Evolutionary conservation across 2,329 filamentous ascomycete genomes (phyloP).

Genomic region (Microcera coccophila): DNA sequence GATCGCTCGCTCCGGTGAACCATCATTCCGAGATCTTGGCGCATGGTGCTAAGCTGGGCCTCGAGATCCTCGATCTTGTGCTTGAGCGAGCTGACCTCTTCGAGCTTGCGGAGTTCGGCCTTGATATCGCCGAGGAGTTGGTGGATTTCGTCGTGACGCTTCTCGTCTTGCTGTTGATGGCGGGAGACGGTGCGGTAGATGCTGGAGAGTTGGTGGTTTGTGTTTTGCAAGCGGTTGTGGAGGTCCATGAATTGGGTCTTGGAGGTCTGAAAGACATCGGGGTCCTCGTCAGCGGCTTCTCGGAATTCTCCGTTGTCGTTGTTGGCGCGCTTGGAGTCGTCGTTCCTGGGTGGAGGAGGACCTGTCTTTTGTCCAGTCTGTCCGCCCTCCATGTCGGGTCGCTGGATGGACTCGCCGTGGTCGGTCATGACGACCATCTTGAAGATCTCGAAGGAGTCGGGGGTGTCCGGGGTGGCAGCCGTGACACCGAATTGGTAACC

Average conservation of each 20-base stretch:
- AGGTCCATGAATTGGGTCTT: slow-evolving; percentile 74
- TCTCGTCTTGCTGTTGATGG: slow-evolving; percentile 49
- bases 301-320: slow-evolving; percentile 36
- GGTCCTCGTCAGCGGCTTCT: slow-evolving; percentile 45
- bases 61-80: slow-evolving; percentile 51
- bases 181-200: slow-evolving; percentile 56
- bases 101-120: slow-evolving; percentile 43
- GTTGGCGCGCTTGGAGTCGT: slow-evolving; percentile 22
- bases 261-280: slow-evolving; percentile 47
- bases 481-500: slow-evolving; percentile 85
- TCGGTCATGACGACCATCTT: slow-evolving; percentile 73
- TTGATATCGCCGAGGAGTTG: slow-evolving; percentile 46
- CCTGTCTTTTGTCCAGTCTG: slow-evolving; percentile 27
- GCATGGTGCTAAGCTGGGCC: slow-evolving; percentile 55
- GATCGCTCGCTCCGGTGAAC: slow-evolving; percentile 48
- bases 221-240: slow-evolving; percentile 73
- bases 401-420: slow-evolving; percentile 21
- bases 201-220: slow-evolving; percentile 64
- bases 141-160: slow-evolving; percentile 54
- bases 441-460: slow-evolving; percentile 92
- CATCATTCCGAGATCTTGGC: slow-evolving; percentile 51
- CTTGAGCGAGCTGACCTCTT: slow-evolving; percentile 42
- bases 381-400: slow-evolving; percentile 11
- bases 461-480: slow-evolving; percentile 82
- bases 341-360: slow-evolving; percentile 26